Evolutionary conservation across 2,329 filamentous ascomycete genomes (phyloP), one percentile per base, ranked within the genome.

Genomic region (Trichophyton rubrum): DNA sequence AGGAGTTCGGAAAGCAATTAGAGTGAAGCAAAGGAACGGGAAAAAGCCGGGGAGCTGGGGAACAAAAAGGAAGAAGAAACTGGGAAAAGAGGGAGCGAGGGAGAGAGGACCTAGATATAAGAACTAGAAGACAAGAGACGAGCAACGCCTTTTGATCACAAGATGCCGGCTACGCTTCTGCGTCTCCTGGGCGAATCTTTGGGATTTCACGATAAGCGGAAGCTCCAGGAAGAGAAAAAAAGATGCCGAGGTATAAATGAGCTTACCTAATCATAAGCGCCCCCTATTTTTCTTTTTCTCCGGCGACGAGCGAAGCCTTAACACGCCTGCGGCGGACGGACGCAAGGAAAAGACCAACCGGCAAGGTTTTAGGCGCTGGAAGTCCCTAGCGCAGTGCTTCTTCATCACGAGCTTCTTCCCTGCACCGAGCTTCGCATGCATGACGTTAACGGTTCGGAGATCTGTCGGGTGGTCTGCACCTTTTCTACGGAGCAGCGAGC

Each of bases 41-140:
- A 30, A 30, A 49, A 38, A 45, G 45, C 35, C 47, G 38, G 58
- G 53, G 43, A 57, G 30, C 20, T 53, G 41, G 41, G 30, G 53
- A 45, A 51, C 11, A 27, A 51, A 15, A 51, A 51, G 8, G 24
- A 11, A 51, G 24, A 11, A 51, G 22, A 58, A 58, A 24, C 43
- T 11, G 40, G 13, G 56, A 40, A 41, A 30, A 3, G 51, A 33
- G 17, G 30, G 8, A 40, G 17, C 43, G 20, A 38, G 43, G 58
- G 47, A 72, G 73, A 27, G 80, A 82, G 43, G 78, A 15, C 33
- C 57, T 22, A 59, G 45, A 45, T 59, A 59, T 55, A 55, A 55
- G 27, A 55, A n/a, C n/a, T 2, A 33, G 15, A 30, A 55, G 11
- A 17, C 9, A 55, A 55, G 15, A n/a, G 51, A 38, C 8, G 33